A percentile compares a stretch with the other conserved stretches of the same genome.
phyloP scores from a whole-genome alignment of 495 filamentous ascomycete genomes.

The Podospora comata region DNA sequence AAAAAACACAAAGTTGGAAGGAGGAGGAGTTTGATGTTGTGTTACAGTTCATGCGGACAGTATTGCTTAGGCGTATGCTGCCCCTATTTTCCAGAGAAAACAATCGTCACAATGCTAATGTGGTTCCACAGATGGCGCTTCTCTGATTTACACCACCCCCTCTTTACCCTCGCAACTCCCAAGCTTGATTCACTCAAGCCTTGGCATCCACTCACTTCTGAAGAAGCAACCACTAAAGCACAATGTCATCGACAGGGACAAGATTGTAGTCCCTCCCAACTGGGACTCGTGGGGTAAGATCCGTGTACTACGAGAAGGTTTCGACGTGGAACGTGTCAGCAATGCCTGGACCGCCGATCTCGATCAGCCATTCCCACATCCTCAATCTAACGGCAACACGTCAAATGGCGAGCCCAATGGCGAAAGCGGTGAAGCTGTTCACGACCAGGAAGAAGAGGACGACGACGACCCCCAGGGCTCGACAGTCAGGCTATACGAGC shows the following conservation, averaged over 20 bases:
- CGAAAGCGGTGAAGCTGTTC: slow-evolving; percentile 12
- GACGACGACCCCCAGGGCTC: slow-evolving; percentile 43
- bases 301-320: slow-evolving; percentile 85
- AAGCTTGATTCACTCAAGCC: slow-evolving; percentile 77
- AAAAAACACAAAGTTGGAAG: slow-evolving; percentile 84
- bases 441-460: slow-evolving; percentile 31
- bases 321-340: slow-evolving; percentile 84
- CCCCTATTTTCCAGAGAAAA: slow-evolving; percentile 23
- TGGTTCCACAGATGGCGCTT: slow-evolving; percentile 67
- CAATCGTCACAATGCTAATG: not conserved
- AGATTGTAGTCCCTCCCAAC: slow-evolving; percentile 87
- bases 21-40: slow-evolving; percentile 93
- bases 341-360: slow-evolving; percentile 82
- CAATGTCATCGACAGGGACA: slow-evolving; percentile 94
- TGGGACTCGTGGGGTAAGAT: slow-evolving; percentile 99
- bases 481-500: slow-evolving; percentile 72
- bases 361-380: slow-evolving; percentile 46
- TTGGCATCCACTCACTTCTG: slow-evolving; percentile 85
- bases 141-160: slow-evolving; percentile 84
- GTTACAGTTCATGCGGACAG: slow-evolving; percentile 80
- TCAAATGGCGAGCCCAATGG: slow-evolving; percentile 11
- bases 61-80: slow-evolving; percentile 75
- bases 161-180: slow-evolving; percentile 75
- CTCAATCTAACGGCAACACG: slow-evolving; percentile 15
- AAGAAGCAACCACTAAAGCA: slow-evolving; percentile 82